Base-by-base conservation (phyloP, 1,139 yeast species). In the Kurtzmaniella quercitrusa region DNA sequence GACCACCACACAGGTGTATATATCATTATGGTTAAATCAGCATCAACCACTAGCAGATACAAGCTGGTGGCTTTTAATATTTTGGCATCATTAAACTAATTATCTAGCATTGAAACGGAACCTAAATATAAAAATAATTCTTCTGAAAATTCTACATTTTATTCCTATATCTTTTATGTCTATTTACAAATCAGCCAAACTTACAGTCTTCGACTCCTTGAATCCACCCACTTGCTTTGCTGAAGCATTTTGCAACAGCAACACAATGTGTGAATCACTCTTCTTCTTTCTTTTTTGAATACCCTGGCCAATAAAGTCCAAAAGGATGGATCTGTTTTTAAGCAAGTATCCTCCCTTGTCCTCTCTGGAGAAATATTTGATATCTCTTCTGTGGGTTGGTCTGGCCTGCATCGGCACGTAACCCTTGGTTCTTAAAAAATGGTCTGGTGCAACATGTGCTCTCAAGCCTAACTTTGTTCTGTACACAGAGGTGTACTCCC, bases 361-460 rank as follows among this genome's bases (percentile, higher is more conserved):
- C 5, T 77, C 76, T 59, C 80, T 76, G 38, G 93, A 78, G 65
- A 93, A 93, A 63, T 74, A 88, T 48, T 78, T 80, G 47, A 93
- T 82, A 56, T 85, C 89, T 66, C 88, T 84, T 64, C 88, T 80
- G 52, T 79, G 82, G 7, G 84, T 84, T 19, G 98, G 98, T 63
- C 91, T 79, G 3, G 98, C 94, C 42, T 80, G 82, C 50, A 88
- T 65, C 22, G 98, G 98, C 19, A 91, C 66, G 50, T 89, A 80
- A 17, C 94, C 96, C 56, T 79, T 82, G 52, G 76, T 83, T 48
- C 74, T 65, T 42, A 85, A 61, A 53, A 82, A 84, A 59, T 81
- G 74, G 41, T 80, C 78, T 11, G 98, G 98, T 41, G 84, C 66
- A 39, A 88, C 70, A 56, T 88, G 91, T 3, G 88, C 93, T 52